Base-by-base conservation (phyloP, 306 rosid genomes). In the Rubus parviflorus region DNA sequence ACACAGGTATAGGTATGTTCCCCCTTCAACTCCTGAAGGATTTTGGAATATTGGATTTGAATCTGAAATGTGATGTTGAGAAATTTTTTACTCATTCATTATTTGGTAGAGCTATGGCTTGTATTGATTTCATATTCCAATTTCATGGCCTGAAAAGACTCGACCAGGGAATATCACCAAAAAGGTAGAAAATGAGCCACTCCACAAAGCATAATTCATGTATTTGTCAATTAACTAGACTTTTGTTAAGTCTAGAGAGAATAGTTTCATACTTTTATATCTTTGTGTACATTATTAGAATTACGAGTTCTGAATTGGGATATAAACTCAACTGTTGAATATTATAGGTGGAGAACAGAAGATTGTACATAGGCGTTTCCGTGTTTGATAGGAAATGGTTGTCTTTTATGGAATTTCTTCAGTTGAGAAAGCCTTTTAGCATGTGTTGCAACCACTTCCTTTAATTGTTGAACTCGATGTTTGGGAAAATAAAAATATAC, bases 31-130 rank as follows among this genome's bases (percentile, higher is more conserved):
- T 72, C 99, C 99, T 0, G 99, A 95, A 87, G 99, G 99, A 80
- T 95, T 90, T 87, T 95, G 99, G 97, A 95, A 95, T 73, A 92
- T 95, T 83, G 99, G 97, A 70, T 95, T 95, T 86, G 97, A 95
- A 76, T 95, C 99, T 72, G 99, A 95, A 87, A 83, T 87, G 79
- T 89, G 75, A 79, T 52, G 42, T 57, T 78, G 51, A 17, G 37
- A 46, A 65, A 37, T 60, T 67, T 30, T 14, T 8, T 48, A 45
- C 52, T 48, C 5, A 72, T 63, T 66, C 12, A 43, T 16, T 38
- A 38, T 63, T 47, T 51, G 4, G 1, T 20, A 64, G 48, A 25
- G 49, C 54, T 23, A 48, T 52, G 11, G 41, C 14, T 57, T 38
- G 23, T 43, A 53, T 49, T 48, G 75, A 68, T 79, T 72, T 23